Evolutionary conservation across 495 filamentous ascomycete genomes (phyloP).

Genomic region (Podospora appendiculata): DNA sequence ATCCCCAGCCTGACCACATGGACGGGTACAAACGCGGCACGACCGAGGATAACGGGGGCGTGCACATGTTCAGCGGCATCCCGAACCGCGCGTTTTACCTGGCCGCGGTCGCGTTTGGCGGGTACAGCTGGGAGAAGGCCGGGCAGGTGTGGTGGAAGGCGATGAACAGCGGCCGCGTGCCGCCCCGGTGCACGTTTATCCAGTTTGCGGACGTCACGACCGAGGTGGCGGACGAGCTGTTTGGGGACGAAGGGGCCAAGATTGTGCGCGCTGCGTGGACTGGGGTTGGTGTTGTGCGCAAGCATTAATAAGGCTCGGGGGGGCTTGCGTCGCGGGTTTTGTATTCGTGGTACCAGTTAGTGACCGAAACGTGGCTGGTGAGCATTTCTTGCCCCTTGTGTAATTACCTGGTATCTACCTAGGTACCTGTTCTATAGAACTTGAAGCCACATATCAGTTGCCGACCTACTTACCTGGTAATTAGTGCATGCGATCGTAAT

Average conservation of each 20-base stretch:
- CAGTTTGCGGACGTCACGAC: conserved; percentile 38
- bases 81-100: conserved; percentile 47
- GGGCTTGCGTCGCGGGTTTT: too few relatives aligned
- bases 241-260: conserved; percentile 25
- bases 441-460: too few relatives aligned
- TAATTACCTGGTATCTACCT: too few relatives aligned
- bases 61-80: conserved; percentile 47
- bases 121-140: conserved; percentile 44
- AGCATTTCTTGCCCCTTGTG: too few relatives aligned
- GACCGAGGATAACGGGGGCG: conserved; percentile 37
- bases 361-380: too few relatives aligned
- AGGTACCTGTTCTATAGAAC: too few relatives aligned
- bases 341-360: too few relatives aligned
- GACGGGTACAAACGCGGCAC: conserved; percentile 23
- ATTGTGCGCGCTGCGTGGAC: conserved; percentile 33
- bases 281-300: conserved; percentile 27
- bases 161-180: conserved; percentile 29
- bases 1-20: conserved; percentile 36
- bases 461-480: too few relatives aligned
- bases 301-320: background rate
- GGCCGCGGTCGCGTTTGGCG: conserved; percentile 34
- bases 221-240: conserved; percentile 28
- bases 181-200: conserved; percentile 26
- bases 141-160: conserved; percentile 46
- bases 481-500: too few relatives aligned